phyloP scores from a whole-genome alignment of 2,329 filamentous ascomycete species.

The Phyllosticta ampelicida region DNA sequence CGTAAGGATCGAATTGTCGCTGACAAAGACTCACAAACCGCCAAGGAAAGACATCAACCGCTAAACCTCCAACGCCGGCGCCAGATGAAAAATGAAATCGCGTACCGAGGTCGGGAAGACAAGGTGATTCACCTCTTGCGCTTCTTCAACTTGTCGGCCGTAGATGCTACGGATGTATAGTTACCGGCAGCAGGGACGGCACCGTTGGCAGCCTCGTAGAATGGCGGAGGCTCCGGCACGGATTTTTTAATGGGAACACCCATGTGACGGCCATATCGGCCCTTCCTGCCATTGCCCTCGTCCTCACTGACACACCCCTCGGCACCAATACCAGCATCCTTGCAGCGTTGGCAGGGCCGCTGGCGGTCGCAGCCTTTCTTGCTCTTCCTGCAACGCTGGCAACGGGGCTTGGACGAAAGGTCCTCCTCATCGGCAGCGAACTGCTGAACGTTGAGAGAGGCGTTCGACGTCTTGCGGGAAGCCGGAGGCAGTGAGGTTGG shows the following conservation, averaged over 20 bases:
- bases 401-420: slow-evolving; percentile 87
- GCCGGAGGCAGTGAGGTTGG: slow-evolving; percentile 55
- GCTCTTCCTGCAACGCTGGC: slow-evolving; percentile 96
- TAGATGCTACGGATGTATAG: slow-evolving; percentile 18
- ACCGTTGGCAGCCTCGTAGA: slow-evolving; percentile 20
- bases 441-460: slow-evolving; percentile 55
- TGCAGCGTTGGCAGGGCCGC: slow-evolving; percentile 87
- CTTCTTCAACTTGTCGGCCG: slow-evolving; percentile 54
- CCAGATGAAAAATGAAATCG: slow-evolving; percentile 3
- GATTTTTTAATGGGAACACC: slow-evolving; percentile 54
- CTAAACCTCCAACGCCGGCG: slow-evolving; percentile 9
- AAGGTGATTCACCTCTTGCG: slow-evolving; percentile 45
- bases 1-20: slow-evolving; percentile 9
- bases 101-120: background rate
- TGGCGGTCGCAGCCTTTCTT: slow-evolving; percentile 99
- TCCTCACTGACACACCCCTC: slow-evolving; percentile 97
- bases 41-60: slow-evolving; percentile 1
- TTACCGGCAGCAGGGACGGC: slow-evolving; percentile 12
- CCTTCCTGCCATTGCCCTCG: slow-evolving; percentile 93
- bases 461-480: slow-evolving; percentile 63
- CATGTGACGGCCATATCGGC: slow-evolving; percentile 69
- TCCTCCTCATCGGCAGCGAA: slow-evolving; percentile 70
- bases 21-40: background rate
- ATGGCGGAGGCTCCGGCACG: slow-evolving; percentile 27
- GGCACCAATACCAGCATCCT: slow-evolving; percentile 84